phyloP scores from a whole-genome alignment of 2,329 filamentous ascomycete species.

The Sporothrix pallida region DNA sequence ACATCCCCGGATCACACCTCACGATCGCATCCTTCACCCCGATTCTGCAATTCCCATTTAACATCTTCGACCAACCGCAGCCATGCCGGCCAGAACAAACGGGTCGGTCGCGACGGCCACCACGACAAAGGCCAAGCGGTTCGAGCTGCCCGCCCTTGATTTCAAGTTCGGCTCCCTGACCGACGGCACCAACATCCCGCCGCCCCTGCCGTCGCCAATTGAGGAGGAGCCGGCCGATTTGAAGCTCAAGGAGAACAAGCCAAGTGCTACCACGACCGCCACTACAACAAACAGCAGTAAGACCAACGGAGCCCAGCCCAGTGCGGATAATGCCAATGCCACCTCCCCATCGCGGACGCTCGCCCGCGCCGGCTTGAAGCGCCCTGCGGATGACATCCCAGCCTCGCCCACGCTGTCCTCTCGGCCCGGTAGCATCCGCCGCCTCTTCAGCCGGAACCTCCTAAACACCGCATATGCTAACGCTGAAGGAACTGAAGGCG shows the following conservation, averaged over 20 bases:
- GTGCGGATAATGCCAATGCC: conserved; percentile 37
- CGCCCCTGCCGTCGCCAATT: conserved; percentile 61
- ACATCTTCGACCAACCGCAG: background rate
- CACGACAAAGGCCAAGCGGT: conserved; percentile 44
- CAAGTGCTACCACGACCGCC: conserved; percentile 31
- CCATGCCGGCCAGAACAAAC: conserved; percentile 41
- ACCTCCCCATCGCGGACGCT: conserved; percentile 41
- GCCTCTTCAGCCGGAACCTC: conserved; percentile 61
- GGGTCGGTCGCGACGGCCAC: conserved; percentile 34
- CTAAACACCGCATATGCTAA: conserved; percentile 61
- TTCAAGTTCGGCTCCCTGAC: conserved; percentile 65
- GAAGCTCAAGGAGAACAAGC: conserved; percentile 32
- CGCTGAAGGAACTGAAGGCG: conserved; percentile 50
- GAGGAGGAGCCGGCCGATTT: conserved; percentile 51
- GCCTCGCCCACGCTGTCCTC: conserved; percentile 59
- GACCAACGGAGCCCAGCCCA: conserved; percentile 50
- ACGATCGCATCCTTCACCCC: conserved; percentile 7
- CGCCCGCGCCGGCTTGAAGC: conserved; percentile 52
- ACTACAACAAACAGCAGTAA: conserved; percentile 41
- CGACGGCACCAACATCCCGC: conserved; percentile 66
- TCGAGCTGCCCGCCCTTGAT: conserved; percentile 64
- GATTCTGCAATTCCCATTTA: background rate
- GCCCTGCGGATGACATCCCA: conserved; percentile 57
- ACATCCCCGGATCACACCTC: background rate
- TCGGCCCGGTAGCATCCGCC: conserved; percentile 62